Base-by-base conservation (phyloP, 148 eudicot genomes). In the Silene latifolia region DNA sequence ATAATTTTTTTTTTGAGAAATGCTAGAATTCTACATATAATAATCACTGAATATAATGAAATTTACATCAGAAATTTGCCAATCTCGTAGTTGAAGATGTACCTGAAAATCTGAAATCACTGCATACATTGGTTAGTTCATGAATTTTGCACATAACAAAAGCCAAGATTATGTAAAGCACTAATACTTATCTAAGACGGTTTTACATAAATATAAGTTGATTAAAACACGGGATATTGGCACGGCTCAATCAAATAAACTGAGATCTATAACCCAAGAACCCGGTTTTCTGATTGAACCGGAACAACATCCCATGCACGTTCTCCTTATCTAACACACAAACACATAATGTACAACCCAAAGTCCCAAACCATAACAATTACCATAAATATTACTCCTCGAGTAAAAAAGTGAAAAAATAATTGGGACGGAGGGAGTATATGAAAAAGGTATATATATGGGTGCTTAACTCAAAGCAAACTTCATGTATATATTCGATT, bases 211-310 rank as follows among this genome's bases (percentile, higher is more conserved):
- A 32, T 32, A 32, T 32, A 32, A 32, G 35, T 32, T 0, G 35
- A 39, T 63, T 20, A 14, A 60, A 48, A 25, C 74, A 77, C 71
- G 77, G 76, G 80, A 81, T 81, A 81, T 81, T 81, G 83, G 83
- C 83, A 81, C 83, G 83, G 80, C 83, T 81, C 83, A 81, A 72
- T 72, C 83, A 76, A 81, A 81, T 72, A 72, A 73, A 60, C 74
- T 7, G 74, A 68, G 74, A 60, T 76, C 80, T 68, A 56, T 46
- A 24, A 0, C 19, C 6, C 11, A 23, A 71, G 74, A 74, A 59
- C 75, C 21, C 82, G 57, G 32, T 72, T 66, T 67, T 77, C 73
- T 78, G 81, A 78, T 82, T 78, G 84, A 78, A 71, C 64, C 81
- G 79, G 27, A 71, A 71, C 84, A 82, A 78, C 75, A 78, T 82